phyloP scores from a whole-genome alignment of 2,329 filamentous ascomycete species.

The Trichoderma pleuroti region DNA sequence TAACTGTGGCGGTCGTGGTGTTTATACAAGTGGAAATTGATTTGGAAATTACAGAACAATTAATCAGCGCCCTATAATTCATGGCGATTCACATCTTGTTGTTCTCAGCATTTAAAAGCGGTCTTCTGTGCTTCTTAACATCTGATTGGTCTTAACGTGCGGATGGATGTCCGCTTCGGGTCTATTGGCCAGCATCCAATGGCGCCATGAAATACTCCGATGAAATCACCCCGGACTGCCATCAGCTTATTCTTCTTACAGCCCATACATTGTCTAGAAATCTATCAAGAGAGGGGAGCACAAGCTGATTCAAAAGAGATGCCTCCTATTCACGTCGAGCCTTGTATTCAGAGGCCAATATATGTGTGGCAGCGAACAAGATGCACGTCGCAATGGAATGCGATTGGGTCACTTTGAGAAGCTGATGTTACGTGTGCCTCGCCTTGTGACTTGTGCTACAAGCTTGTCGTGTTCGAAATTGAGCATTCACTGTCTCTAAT shows the following conservation, averaged over 20 bases:
- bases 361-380: not conserved
- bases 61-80: not conserved
- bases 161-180: not conserved
- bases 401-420: not conserved
- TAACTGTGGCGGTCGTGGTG: not conserved
- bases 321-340: not conserved
- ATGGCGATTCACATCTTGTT: not conserved
- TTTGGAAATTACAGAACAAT: not conserved
- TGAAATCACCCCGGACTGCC: not conserved
- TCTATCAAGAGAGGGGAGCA: not conserved
- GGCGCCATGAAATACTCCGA: not conserved
- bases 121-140: not conserved
- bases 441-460: not conserved
- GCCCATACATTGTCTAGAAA: not conserved
- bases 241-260: not conserved
- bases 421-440: not conserved
- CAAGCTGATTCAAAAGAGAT: not conserved
- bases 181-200: not conserved
- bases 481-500: not conserved
- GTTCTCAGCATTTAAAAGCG: not conserved
- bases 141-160: not conserved
- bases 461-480: not conserved
- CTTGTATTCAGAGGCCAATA: not conserved
- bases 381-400: not conserved
- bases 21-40: not conserved